Percentiles rank a stretch among this genome's conserved stretches.
phyloP scores from a whole-genome alignment of 805 yeast species.

The Kluyveromyces lactis region DNA sequence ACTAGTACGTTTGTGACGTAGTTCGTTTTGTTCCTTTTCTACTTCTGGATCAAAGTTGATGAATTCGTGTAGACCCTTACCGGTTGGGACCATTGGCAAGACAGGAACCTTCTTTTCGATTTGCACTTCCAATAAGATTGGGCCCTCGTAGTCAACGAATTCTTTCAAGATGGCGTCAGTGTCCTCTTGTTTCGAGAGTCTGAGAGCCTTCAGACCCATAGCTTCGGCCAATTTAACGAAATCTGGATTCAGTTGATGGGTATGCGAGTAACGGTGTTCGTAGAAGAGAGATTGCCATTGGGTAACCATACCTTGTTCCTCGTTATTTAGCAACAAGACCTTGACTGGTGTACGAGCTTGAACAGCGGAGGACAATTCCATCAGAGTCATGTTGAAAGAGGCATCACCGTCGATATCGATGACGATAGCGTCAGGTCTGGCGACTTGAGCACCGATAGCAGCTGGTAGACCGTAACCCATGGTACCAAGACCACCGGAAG shows the following conservation, averaged over 20 bases:
- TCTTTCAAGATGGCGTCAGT: conserved; percentile 49
- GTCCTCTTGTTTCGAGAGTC: conserved; percentile 62
- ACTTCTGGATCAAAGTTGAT: conserved; percentile 77
- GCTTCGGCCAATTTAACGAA: conserved; percentile 89
- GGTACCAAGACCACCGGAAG: conserved; percentile 99
- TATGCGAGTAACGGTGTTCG: conserved; percentile 95
- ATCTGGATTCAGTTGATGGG: conserved; percentile 93
- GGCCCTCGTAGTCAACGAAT: conserved; percentile 71
- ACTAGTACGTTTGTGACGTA: conserved; percentile 65
- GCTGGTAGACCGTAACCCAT: conserved; percentile 98
- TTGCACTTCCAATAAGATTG: conserved; percentile 81
- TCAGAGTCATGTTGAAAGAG: conserved; percentile 95
- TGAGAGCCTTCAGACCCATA: conserved; percentile 83
- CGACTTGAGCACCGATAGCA: conserved; percentile 97
- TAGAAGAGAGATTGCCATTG: conserved; percentile 98
- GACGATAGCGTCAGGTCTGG: conserved; percentile 88
- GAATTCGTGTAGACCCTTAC: conserved; percentile 90
- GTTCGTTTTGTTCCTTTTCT: conserved; percentile 59
- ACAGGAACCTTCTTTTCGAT: conserved; percentile 91
- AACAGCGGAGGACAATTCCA: conserved; percentile 88
- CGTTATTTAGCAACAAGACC: conserved; percentile 83
- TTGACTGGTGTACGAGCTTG: conserved; percentile 91
- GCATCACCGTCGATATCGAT: conserved; percentile 99
- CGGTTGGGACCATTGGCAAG: conserved; percentile 96
- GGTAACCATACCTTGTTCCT: conserved; percentile 99